phyloP scores from a whole-genome alignment of 169 alveolate genomes.

The Eimeria tenella region DNA sequence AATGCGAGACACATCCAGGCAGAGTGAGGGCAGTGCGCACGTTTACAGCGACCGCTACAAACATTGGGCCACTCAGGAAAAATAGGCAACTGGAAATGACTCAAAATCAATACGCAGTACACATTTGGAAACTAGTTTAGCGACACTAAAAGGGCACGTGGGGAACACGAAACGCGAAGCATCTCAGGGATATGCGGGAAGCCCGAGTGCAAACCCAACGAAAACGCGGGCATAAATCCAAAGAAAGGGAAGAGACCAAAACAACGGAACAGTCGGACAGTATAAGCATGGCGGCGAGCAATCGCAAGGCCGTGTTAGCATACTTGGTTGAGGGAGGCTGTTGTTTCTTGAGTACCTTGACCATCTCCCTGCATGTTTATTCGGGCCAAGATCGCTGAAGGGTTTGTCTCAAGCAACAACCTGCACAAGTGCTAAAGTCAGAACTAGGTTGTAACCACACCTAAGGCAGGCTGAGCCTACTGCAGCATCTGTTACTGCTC shows the following conservation, averaged over 20 bases:
- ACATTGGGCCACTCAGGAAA: neutral
- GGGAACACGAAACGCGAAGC: too few relatives aligned
- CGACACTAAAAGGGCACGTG: too few relatives aligned
- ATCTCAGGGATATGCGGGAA: too few relatives aligned
- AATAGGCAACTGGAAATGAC: neutral
- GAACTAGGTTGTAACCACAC: too few relatives aligned
- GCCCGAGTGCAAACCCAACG: too few relatives aligned
- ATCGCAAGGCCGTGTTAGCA: neutral
- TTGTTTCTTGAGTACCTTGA: neutral
- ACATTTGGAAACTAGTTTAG: too few relatives aligned
- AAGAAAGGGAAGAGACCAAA: neutral
- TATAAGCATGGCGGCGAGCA: neutral
- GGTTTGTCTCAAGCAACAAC: neutral
- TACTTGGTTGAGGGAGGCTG: conserved; percentile 10
- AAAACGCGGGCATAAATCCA: too few relatives aligned
- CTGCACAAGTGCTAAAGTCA: neutral
- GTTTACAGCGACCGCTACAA: neutral
- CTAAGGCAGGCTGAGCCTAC: too few relatives aligned
- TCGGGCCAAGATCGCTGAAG: neutral
- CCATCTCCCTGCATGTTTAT: neutral
- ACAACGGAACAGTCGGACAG: neutral
- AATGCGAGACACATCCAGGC: neutral
- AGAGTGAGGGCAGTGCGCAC: neutral
- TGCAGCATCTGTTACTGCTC: too few relatives aligned
- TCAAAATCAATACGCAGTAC: neutral